A percentile compares a stretch with the other conserved stretches of the same genome.
Conservation (phyloP, 2,329 filamentous ascomycete genomes). For the Botrytis paeoniae region DNA sequence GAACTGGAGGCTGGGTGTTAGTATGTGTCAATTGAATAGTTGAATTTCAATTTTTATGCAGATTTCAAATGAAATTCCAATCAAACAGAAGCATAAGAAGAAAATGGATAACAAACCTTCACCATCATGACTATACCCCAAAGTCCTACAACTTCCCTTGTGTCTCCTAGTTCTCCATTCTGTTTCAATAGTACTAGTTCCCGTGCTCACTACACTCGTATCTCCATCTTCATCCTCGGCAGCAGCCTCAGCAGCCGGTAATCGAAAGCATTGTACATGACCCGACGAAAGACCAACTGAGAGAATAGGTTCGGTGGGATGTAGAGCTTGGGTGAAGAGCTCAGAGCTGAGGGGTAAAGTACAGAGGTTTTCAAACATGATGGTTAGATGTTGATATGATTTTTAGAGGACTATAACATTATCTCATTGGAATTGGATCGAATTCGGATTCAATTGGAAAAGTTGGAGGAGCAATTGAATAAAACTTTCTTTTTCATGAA, state of each 20-base stretch:
- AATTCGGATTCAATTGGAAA: not conserved
- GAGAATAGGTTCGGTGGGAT: slow-evolving; percentile 79
- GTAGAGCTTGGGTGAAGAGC: slow-evolving; percentile 83
- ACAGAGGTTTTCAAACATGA: slow-evolving; percentile 71
- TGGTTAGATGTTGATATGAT: not conserved
- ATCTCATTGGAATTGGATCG: not conserved
- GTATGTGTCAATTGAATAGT: slow-evolving; percentile 17
- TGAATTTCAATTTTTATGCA: not conserved
- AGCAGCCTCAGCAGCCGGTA: slow-evolving; percentile 54
- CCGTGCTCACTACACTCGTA: slow-evolving; percentile 52
- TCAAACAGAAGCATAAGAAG: not conserved
- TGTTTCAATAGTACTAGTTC: slow-evolving; percentile 74
- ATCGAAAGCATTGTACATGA: slow-evolving; percentile 78
- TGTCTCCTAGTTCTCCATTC: slow-evolving; percentile 85
- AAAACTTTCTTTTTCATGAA: not conserved
- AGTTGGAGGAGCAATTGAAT: not conserved
- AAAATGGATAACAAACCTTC: slow-evolving; percentile 51
- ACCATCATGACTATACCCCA: slow-evolving; percentile 79
- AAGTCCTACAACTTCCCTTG: slow-evolving; percentile 85
- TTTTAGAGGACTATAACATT: not conserved
- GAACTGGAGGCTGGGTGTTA: slow-evolving; percentile 38
- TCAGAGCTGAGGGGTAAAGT: slow-evolving; percentile 82
- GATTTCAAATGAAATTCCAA: not conserved
- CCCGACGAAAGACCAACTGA: slow-evolving; percentile 82
- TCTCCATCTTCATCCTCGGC: slow-evolving; percentile 51